Conservation (phyloP, 768 basidiomycete species). For the Amanita brunnescens region DNA sequence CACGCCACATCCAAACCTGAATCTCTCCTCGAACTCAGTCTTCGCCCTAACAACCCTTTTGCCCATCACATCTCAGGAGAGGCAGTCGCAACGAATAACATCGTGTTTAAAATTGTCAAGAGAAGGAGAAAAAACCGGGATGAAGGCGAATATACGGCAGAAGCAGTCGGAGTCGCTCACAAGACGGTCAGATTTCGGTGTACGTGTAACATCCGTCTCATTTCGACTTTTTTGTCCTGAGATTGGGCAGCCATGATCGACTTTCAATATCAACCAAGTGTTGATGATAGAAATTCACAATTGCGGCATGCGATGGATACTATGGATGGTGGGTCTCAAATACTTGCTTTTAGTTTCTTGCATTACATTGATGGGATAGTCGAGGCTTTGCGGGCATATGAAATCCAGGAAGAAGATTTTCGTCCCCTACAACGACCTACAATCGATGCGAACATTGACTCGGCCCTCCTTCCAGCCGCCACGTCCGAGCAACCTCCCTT, state of each 20-base stretch:
- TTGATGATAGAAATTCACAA: constrained; percentile 58
- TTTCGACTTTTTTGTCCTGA: background rate
- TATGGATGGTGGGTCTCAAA: constrained; percentile 64
- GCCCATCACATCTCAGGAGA: constrained; percentile 82
- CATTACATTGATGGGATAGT: constrained; percentile 36
- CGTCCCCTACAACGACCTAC: no score
- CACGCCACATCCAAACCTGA: constrained; percentile 55
- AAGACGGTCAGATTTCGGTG: constrained; percentile 89
- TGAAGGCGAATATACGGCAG: constrained; percentile 62
- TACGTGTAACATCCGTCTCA: constrained; percentile 29
- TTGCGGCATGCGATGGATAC: constrained; percentile 66
- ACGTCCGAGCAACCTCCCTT: constrained; percentile 6
- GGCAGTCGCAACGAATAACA: constrained; percentile 64
- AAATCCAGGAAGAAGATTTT: constrained; percentile 53
- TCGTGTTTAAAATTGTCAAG: constrained; percentile 81
- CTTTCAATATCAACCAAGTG: constrained; percentile 78
- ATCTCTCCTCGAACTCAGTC: constrained; percentile 63
- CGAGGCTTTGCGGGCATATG: constrained; percentile 61
- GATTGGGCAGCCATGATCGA: constrained; percentile 77
- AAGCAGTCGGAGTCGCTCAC: constrained; percentile 64
- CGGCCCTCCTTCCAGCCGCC: constrained; percentile 23
- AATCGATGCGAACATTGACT: constrained; percentile 37
- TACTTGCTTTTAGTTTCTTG: background rate
- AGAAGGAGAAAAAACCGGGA: constrained; percentile 42
- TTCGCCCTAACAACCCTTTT: constrained; percentile 68